Base-by-base conservation (phyloP, 352 stramenopile species). In the Globisporangium paddicum region DNA sequence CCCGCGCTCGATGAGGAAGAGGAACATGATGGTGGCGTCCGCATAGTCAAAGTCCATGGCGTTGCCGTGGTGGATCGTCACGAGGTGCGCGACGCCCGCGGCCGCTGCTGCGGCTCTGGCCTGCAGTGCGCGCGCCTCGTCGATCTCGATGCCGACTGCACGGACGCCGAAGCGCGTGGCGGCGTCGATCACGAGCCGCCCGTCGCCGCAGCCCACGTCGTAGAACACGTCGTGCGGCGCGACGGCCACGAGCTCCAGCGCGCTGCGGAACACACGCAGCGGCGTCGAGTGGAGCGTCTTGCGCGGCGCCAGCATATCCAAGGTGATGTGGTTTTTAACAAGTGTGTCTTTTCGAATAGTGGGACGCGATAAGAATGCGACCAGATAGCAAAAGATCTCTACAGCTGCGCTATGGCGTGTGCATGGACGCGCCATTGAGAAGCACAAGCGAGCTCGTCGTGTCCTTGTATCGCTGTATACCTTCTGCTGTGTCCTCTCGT, bases 231-330 rank as follows among this genome's bases (percentile, higher is more conserved):
- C 82, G 10, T 30, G 47, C 2, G 55, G 0, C 0, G 45, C 30
- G 10, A 79, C 69, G 34, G 69, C 34, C 18, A 87, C 67, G 35
- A 90, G 61, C 66, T 77, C 66, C 32, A 94, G 66, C 23, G 81
- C 84, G 26, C 66, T 67, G 37, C 67, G 54, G 65, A 90, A 88
- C 34, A 86, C 79, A 38, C 65, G 60, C 55, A 83, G 59, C 19
- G 84, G 84, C 67, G 84, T 93, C 64, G 84, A 93, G 59, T 91
- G 77, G 38, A 93, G 78, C 59, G 69, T 91, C 71, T 86, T 88
- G 51, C 84, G 75, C 56, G 84, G 84, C 16, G 84, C 84, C 32
- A 93, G 62, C 83, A 93, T 93, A 32, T 32, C 6, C 28, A 32
- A 32, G 6, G 28, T 32, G 28, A 32, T 32, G 28, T 7, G 8